A percentile compares a stretch with the other conserved stretches of the same genome.
These are phyloP conservation scores for Paradendryphiella salina DNA, from an alignment of 2,329 filamentous ascomycete genomes.

Conservation along the genomic window DNA sequence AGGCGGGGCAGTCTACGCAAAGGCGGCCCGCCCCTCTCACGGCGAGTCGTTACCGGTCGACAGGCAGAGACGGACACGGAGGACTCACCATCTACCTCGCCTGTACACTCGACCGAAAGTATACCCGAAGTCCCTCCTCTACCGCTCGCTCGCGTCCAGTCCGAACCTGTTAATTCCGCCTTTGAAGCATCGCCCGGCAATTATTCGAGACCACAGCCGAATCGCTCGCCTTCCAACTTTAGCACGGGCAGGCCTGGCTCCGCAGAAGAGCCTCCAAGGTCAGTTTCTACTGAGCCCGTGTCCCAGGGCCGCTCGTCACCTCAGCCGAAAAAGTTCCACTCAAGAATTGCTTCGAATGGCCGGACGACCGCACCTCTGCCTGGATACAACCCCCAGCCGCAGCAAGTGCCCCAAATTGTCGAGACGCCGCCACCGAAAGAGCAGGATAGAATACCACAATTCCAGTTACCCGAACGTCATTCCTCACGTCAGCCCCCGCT, in stretches of 20 bases:
- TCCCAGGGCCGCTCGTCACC: constrained; percentile 41
- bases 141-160: constrained; percentile 66
- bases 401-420: constrained; percentile 60
- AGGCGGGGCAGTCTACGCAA: constrained; percentile 83
- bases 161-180: constrained; percentile 62
- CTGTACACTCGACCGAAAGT: constrained; percentile 44
- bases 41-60: constrained; percentile 63
- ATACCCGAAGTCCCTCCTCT: constrained; percentile 42
- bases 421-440: constrained; percentile 61
- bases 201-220: constrained; percentile 61
- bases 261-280: constrained; percentile 28
- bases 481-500: constrained; percentile 51
- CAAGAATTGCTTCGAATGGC: constrained; percentile 60
- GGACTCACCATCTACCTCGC: constrained; percentile 55
- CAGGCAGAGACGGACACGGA: constrained; percentile 65
- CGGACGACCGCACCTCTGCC: constrained; percentile 58
- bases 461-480: constrained; percentile 56
- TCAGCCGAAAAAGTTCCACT: constrained; percentile 58
- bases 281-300: constrained; percentile 24
- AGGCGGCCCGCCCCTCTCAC: constrained; percentile 74
- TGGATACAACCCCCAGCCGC: constrained; percentile 46
- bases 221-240: constrained; percentile 31
- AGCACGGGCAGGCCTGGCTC: constrained; percentile 29
- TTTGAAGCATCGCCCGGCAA: constrained; percentile 51
- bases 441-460: constrained; percentile 36